Evolutionary conservation across 768 basidiomycete species (phyloP), one percentile per base, ranked within the genome.

Genomic region (Pleurotus pulmonarius): DNA sequence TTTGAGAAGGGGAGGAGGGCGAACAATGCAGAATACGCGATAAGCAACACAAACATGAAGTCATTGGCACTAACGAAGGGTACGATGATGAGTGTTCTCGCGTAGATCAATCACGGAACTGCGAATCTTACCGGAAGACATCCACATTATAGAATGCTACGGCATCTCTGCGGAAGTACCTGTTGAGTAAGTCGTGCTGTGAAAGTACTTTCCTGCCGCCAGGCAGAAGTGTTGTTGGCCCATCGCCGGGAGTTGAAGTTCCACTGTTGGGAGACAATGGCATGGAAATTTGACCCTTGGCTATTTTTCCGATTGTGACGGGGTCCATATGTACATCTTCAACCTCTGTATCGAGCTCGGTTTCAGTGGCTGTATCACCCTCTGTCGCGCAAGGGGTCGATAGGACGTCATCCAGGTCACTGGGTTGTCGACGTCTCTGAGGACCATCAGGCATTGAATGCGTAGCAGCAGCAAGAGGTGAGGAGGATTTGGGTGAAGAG

Each of bases 131-230:
- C 94, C 96, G 80, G 64, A 97, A 78, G 13, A 94, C 59, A 70
- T 99, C 97, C 18, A 96, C 64, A 64, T 96, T 93, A 37, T 78
- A 75, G 49, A 98, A 71, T 20, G 92, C 78, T 16, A 98, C 82
- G 2, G 86, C 79, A 66, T 98, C 97, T 59, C 92, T 84, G 55
- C 90, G 74, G 78, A 99, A 98, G 70, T 94, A 99, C 63, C 86
- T 83, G 70, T 91, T 87, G 60, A 92, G 74, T 39, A 99, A 73
- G 67, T 98, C 97, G 69, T 97, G 94, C 66, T 93, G 86, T 1
- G 94, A 91, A 16, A 80, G 61, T 0, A 25, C 24, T 13, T 46
- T 55, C 13, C 43, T 29, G 22, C 45, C 44, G 16, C 26, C 46
- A 18, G 18, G 16, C 11, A 20, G 22, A 22, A 25, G 53, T 29